Conservation (phyloP, 208 protist species). For the Trypanosoma platydactyli region DNA sequence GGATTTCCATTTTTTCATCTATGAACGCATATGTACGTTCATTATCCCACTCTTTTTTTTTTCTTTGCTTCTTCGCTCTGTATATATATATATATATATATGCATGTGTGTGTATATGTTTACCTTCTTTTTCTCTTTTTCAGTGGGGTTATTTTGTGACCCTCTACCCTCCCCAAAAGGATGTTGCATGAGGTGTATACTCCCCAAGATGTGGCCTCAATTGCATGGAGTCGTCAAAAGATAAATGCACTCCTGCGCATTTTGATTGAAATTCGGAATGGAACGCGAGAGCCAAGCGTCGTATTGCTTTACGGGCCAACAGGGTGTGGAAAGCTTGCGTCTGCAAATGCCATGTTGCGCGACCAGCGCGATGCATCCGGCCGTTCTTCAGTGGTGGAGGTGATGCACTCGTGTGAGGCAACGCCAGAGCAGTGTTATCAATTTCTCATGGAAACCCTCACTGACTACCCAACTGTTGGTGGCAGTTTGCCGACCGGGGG, state of each 20-base stretch:
- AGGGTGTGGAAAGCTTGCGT: slow-evolving; percentile 72
- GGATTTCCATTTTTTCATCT: background rate
- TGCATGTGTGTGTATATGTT: background rate
- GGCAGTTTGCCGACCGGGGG: background rate
- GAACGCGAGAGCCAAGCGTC: slow-evolving; percentile 31
- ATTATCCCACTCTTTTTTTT: slow-evolving; percentile 6
- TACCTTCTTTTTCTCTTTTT: slow-evolving; percentile 11
- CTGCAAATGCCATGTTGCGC: slow-evolving; percentile 47
- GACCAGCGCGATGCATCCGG: slow-evolving; percentile 16
- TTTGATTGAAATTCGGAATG: slow-evolving; percentile 30
- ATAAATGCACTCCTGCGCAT: slow-evolving; percentile 36
- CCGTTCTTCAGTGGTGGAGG: background rate
- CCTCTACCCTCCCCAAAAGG: background rate
- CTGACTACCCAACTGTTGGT: slow-evolving; percentile 5
- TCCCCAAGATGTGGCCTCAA: slow-evolving; percentile 37
- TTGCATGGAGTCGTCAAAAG: slow-evolving; percentile 82
- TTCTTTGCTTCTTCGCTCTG: slow-evolving; percentile 10
- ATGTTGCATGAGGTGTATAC: slow-evolving; percentile 81
- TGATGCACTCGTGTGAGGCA: slow-evolving; percentile 29
- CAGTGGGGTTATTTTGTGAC: background rate
- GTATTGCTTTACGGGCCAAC: slow-evolving; percentile 78
- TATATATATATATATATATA: slow-evolving; percentile 14
- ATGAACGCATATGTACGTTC: slow-evolving; percentile 4
- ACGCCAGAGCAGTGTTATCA: slow-evolving; percentile 27
- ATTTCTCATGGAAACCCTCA: slow-evolving; percentile 36